Percentiles rank a stretch among this genome's conserved stretches.
phyloP scores from a whole-genome alignment of 805 yeast species.

The Groenewaldozyma tartarivorans region DNA sequence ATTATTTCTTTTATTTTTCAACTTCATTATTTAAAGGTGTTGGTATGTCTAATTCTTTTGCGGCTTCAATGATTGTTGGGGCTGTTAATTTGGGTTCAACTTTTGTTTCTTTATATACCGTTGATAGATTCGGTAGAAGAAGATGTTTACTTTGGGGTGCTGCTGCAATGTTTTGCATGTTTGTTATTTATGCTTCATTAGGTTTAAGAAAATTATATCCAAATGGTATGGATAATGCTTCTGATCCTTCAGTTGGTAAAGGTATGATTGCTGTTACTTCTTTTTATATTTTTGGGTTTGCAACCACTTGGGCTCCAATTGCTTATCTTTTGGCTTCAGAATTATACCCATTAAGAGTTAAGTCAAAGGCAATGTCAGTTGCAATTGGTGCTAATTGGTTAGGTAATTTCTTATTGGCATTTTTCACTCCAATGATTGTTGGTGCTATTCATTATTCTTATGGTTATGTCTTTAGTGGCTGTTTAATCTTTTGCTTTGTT shows the following conservation, averaged over 20 bases:
- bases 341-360: slow-evolving; percentile 46
- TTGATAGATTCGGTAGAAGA: slow-evolving; percentile 46
- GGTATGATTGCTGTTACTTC: slow-evolving; percentile 47
- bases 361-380: slow-evolving; percentile 58
- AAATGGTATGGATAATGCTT: slow-evolving; percentile 20
- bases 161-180: slow-evolving; percentile 39
- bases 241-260: slow-evolving; percentile 34
- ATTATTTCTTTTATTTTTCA: slow-evolving; percentile 60
- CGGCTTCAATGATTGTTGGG: slow-evolving; percentile 47
- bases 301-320: slow-evolving; percentile 53
- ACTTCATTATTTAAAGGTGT: slow-evolving; percentile 39
- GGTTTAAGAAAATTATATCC: slow-evolving; percentile 35
- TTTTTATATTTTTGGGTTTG: slow-evolving; percentile 40
- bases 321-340: slow-evolving; percentile 67
- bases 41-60: slow-evolving; percentile 41
- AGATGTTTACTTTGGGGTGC: slow-evolving; percentile 37
- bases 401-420: slow-evolving; percentile 47
- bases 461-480: slow-evolving; percentile 58
- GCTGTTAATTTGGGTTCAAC: slow-evolving; percentile 46
- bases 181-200: slow-evolving; percentile 41
- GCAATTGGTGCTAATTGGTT: slow-evolving; percentile 34
- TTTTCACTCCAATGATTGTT: slow-evolving; percentile 62
- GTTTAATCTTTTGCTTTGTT: slow-evolving; percentile 47
- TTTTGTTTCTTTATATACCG: slow-evolving; percentile 37
- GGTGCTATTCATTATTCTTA: slow-evolving; percentile 50